Base-by-base conservation (phyloP, 805 yeast species). In the Zygosaccharomyces bisporus region DNA sequence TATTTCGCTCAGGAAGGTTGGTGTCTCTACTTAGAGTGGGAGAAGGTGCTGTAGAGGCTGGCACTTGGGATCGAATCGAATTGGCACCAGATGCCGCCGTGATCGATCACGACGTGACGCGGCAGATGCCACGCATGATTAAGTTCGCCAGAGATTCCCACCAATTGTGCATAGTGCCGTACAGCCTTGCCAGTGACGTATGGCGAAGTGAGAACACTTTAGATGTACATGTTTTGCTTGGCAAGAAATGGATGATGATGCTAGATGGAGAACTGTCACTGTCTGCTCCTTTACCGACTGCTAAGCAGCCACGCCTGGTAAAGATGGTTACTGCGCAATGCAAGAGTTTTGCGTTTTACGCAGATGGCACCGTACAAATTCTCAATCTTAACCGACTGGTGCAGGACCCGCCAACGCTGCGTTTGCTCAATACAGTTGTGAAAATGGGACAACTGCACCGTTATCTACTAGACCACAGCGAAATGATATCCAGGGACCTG, bases 1-100 rank as follows among this genome's bases (percentile, higher is more conserved):
- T 47, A 9, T 50, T 56, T 13, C 45, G 49, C 16, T 51, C 50
- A 8, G 64, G 64, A 10, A 59, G 56, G 41, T 33, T 60, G 17
- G 43, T 56, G 12, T 50, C 58, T 6, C 46, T 57, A 29, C 34
- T 58, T 4, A 46, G 58, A 35, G 45, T 48, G n/a, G 23, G 47
- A 9, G 39, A 34, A 30, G 41, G 14, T 23, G 19, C 32, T 18
- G 41, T 44, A 6, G 55, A 50, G 29, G 38, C 42, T 10, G 54
- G 48, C 3, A 7, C 45, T 13, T 59, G 63, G 63, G 56, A 51
- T 41, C 42, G 58, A 33, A 38, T 51, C 12, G 34, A 34, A 8
- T 17, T 24, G 13, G 17, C 19, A 2, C 32, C 16, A 27, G 31
- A 27, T 27, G 31, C 31, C 31, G 31, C 31, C 31, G 31, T 27